Evolutionary conservation across 2,329 filamentous ascomycete genomes (phyloP).

Genomic region (Claviceps monticola): DNA sequence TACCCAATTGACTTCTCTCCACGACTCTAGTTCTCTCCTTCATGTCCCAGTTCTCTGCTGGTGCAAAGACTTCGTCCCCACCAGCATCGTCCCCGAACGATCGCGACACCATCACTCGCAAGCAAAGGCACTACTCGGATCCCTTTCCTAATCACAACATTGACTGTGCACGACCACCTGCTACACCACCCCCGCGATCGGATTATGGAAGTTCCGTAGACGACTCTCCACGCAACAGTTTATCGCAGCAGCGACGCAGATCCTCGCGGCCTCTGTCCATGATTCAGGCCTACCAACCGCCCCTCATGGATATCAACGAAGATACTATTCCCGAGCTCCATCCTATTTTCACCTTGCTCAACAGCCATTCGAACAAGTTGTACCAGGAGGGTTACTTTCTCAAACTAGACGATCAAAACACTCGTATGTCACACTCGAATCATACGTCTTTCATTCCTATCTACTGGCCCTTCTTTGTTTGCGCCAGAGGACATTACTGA

Average conservation of each 20-base stretch:
- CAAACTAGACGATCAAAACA: constrained; percentile 90
- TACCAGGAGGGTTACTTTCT: constrained; percentile 98
- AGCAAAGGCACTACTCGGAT: constrained; percentile 16
- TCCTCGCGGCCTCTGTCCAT: constrained; percentile 68
- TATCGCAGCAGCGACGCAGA: constrained; percentile 29
- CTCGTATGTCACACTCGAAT: constrained; percentile 44
- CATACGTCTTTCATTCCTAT: neutral
- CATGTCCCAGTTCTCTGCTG: constrained; percentile 63
- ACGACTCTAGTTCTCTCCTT: constrained; percentile 63
- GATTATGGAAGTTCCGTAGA: constrained; percentile 30
- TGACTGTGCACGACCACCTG: constrained; percentile 21
- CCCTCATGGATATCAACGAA: constrained; percentile 68
- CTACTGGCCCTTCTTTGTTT: neutral
- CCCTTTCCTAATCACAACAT: constrained; percentile 23
- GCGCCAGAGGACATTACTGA: constrained; percentile 1
- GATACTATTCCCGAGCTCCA: constrained; percentile 87
- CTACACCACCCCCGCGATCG: constrained; percentile 23
- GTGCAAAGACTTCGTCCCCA: constrained; percentile 30
- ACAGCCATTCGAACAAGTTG: constrained; percentile 89
- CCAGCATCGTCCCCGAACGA: constrained; percentile 30
- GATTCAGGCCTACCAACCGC: constrained; percentile 72
- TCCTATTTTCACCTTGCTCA: constrained; percentile 86
- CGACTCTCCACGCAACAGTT: constrained; percentile 28
- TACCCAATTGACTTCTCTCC: constrained; percentile 2
- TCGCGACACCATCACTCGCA: constrained; percentile 17